Evolutionary conservation across 2,329 filamentous ascomycete species (phyloP).

Genomic region (Stachybotrys chlorohalonatus): DNA sequence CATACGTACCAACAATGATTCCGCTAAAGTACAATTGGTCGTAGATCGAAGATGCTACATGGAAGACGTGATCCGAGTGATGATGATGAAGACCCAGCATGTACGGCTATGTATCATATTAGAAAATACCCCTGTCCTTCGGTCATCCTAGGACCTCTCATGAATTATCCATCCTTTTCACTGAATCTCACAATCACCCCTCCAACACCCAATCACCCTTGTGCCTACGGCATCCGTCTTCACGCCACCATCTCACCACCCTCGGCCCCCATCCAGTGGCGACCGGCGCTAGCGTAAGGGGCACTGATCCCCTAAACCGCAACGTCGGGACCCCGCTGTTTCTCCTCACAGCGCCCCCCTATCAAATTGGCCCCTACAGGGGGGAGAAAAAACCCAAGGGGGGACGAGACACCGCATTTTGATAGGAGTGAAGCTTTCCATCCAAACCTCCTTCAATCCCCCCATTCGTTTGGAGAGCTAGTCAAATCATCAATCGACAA

Average conservation of each 20-base stretch:
- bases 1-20: too few species aligned
- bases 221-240: not conserved
- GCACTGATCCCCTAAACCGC: not conserved
- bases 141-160: too few species aligned
- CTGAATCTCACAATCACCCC: too few species aligned
- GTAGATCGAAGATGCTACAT: too few species aligned
- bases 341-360: not conserved
- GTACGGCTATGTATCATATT: too few species aligned
- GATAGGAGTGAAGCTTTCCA: not conserved
- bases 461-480: not conserved
- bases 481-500: slow-evolving; percentile 1
- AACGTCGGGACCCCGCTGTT: not conserved
- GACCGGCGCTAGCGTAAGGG: not conserved
- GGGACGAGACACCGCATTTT: not conserved
- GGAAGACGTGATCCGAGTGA: too few species aligned
- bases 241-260: not conserved
- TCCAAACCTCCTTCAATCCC: too few species aligned
- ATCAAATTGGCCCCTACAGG: not conserved
- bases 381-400: not conserved
- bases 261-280: not conserved
- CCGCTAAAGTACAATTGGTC: too few species aligned
- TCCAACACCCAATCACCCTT: too few species aligned
- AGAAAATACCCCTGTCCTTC: too few species aligned
- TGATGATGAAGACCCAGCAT: too few species aligned
- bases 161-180: too few species aligned